Evolutionary conservation across 2,329 filamentous ascomycete genomes (phyloP), one percentile per base, ranked within the genome.

Genomic region (Pseudogymnoascus sp.): DNA sequence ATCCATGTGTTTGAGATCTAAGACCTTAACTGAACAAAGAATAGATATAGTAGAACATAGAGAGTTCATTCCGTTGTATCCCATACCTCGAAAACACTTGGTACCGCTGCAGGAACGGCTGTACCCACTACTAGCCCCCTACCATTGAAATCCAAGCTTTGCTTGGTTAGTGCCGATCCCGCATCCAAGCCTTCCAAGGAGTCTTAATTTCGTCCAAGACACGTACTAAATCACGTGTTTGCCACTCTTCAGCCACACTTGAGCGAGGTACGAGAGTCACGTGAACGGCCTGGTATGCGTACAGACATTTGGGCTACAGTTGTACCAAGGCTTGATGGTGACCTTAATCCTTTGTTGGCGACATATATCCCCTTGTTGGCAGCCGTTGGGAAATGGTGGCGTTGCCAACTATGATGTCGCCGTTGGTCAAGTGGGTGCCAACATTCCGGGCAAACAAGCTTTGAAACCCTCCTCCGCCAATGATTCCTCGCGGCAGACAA

Each of bases 61-160:
- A 23, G 19, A 44, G 4, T 15, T 6, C 9, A 19, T 13, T 5
- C 17, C 40, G 40, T 23, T 50, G 44, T 50, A 50, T 50, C 44
- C 26, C 44, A 50, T 50, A 50, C 44, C 44, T 50, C 42, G 2
- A 7, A 26, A 50, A 50, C 4, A 5, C 44, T 7, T 13, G 13
- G 3, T 29, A n/a, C 21, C 44, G 17, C 44, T 50, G 15, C 23
- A 50, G 23, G 44, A 29, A 29, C 44, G 23, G 44, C 13, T 50
- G 44, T 50, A 50, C 44, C 44, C 44, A 50, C 44, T 50, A 50
- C 44, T 50, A 50, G 44, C 44, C 44, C 44, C 44, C 44, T 50
- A 29, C 44, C 44, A 50, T 50, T 6, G 31, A 21, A 50, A 50
- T 50, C 44, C 21, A 50, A 50, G 44, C 44, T 50, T 50, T 50